Evolutionary conservation across 257 asterid species (phyloP).

Genomic region (Echites panduratus): DNA sequence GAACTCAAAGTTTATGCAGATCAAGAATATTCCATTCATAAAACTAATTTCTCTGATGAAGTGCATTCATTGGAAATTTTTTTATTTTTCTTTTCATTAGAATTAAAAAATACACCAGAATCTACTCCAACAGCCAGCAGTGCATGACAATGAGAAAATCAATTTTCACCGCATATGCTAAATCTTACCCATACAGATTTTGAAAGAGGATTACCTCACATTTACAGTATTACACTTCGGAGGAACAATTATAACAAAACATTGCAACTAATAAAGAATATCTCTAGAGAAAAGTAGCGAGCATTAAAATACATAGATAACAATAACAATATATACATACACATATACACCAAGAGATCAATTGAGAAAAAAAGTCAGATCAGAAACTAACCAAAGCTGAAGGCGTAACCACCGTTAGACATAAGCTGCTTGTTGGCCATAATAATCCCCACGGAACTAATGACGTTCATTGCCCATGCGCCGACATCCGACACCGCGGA

Average conservation of each 20-base stretch:
- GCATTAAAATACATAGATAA: no score
- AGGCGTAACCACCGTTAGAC: slow-evolving; percentile 73
- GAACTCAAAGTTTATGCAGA: neutral
- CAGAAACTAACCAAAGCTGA: slow-evolving; percentile 61
- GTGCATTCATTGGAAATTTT: neutral
- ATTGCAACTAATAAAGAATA: no score
- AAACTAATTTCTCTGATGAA: neutral
- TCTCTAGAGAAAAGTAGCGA: no score
- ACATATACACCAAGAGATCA: neutral
- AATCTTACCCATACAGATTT: no score
- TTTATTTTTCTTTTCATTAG: neutral
- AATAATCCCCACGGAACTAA: slow-evolving; percentile 93
- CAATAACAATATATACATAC: no score
- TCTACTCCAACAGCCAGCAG: neutral
- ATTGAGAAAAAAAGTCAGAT: neutral
- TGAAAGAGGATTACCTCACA: neutral
- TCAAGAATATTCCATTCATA: neutral
- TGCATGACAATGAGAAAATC: no score
- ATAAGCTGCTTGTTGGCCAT: slow-evolving; percentile 96
- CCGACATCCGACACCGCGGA: slow-evolving; percentile 78
- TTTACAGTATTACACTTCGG: no score
- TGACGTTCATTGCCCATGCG: slow-evolving; percentile 96
- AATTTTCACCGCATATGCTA: no score
- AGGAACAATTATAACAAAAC: no score
- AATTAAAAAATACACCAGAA: neutral